Base-by-base conservation (phyloP, 2,329 filamentous ascomycete genomes). In the Zopfia rhizophila region DNA sequence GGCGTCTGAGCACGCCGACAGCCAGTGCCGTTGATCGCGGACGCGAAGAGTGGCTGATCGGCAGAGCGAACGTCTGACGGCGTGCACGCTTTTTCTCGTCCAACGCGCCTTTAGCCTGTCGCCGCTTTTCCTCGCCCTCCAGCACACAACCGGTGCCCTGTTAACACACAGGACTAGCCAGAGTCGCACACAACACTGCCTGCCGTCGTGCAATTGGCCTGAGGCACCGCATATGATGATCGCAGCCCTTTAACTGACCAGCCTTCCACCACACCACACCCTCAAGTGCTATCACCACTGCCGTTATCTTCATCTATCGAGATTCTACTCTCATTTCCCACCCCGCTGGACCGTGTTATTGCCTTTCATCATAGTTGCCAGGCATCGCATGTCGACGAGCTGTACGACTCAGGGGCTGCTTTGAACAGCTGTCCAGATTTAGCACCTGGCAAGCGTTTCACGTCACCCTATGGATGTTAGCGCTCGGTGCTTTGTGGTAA, bases 381-480 rank as follows among this genome's bases (percentile, higher is more conserved):
- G 19, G 12, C 35, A 21, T 21, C 19, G 8, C 14, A 7, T n/a
- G 7, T 32, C 43, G 23, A 11, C 36, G 24, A 14, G 18, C 50
- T 53, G 57, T 53, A 40, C 51, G 45, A 46, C 44, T 55, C 59
- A 67, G 64, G 62, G 60, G 58, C 52, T 50, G 53, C 51, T 53
- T 45, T 48, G 40, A 41, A 45, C 45, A 39, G 28, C 39, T 45
- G 48, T 55, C 61, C 61, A 56, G 44, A 60, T 56, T 29, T 43
- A 56, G 53, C 45, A 27, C 57, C 55, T 57, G 55, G 55, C 56
- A 62, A 49, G 51, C 55, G 63, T 68, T 66, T 64, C 63, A 61
- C 45, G 27, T 16, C 27, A 29, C 27, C 27, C 21, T 45, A 37
- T 33, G 28, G 22, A 5, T 41, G 21, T 40, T 61, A 54, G 60